Base-by-base conservation (phyloP, 1,139 yeast species). In the Scheffersomyces segobiensis region DNA sequence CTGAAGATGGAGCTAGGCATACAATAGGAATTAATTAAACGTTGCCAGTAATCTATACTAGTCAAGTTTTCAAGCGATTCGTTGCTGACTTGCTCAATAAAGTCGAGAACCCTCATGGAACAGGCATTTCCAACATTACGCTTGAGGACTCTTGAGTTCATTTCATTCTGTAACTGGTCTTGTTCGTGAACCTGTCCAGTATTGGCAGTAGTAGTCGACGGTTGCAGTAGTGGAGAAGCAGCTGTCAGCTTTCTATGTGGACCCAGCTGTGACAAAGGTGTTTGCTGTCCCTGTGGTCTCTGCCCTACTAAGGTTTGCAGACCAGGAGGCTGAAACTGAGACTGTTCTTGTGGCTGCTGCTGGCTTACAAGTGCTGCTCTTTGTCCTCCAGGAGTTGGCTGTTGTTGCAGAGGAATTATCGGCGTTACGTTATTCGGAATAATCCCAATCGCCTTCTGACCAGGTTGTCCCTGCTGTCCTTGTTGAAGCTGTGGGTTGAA, bases 81-180 rank as follows among this genome's bases (percentile, higher is more conserved):
- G 56, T 67, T 71, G n/a, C 74, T 68, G 3, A 78, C 67, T 57
- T 74, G 78, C 52, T 78, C 82, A 20, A 78, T 66, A 22, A 78
- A 67, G 57, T 78, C 81, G 52, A 78, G 69, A 10, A 79, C 67
- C 48, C 83, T 67, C 63, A 80, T 70, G 46, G 75, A 78, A 17
- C 78, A 83, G n/a, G 83, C 80, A 67, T 79, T 80, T 3, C 83
- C 84, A 54, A 79, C 59, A 60, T 79, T 79, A 32, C 82, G 66
- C 59, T 77, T 78, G 60, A 77, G 70, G 18, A 79, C 70, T 54
- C 78, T 71, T 6, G 78, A 69, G 58, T 78, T 77, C 10, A 76
- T 57, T 55, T 78, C 81, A 57, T 70, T 75, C 57, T 75, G 79
- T 48, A 67, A 57, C 54, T 68, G 73, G 50, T 69, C 73, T 53